phyloP scores from a whole-genome alignment of 148 eudicot genomes.

The Chenopodium suecicum region DNA sequence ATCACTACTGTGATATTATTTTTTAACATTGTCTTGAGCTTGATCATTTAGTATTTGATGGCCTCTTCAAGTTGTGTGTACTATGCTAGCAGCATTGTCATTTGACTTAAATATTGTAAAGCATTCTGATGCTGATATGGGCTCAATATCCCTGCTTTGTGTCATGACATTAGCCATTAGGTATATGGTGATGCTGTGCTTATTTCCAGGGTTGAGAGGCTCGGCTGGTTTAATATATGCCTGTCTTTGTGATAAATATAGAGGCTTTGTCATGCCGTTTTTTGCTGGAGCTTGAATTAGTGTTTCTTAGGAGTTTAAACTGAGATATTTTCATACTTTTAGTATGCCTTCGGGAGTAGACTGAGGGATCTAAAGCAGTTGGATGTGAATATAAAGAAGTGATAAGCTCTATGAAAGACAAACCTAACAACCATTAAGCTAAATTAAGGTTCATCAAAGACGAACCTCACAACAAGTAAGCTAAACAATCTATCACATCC shows the following conservation, averaged over 20 bases:
- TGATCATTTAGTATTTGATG: not conserved
- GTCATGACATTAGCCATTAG: not conserved
- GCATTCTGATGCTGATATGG: not conserved
- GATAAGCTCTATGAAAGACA: too few relatives aligned
- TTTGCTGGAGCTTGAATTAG: not conserved
- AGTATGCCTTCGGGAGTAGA: not conserved
- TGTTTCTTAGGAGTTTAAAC: not conserved
- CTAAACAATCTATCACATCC: not conserved
- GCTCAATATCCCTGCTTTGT: not conserved
- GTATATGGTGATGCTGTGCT: not conserved
- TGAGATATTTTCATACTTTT: not conserved
- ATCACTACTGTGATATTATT: not conserved
- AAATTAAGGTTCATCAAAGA: not conserved
- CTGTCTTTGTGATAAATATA: not conserved
- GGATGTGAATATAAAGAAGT: not conserved
- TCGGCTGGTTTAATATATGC: not conserved
- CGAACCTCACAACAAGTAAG: not conserved
- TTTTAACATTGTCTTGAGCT: not conserved
- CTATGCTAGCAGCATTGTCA: not conserved
- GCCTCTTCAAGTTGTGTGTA: not conserved
- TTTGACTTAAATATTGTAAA: not conserved
- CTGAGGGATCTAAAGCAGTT: not conserved
- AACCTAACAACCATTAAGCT: too few relatives aligned
- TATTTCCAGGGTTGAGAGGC: constrained; percentile 4
- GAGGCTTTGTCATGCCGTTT: not conserved